Percentiles rank a stretch among this genome's conserved stretches.
phyloP scores from a whole-genome alignment of 768 basidiomycete species.

The Boletus huronensis region DNA sequence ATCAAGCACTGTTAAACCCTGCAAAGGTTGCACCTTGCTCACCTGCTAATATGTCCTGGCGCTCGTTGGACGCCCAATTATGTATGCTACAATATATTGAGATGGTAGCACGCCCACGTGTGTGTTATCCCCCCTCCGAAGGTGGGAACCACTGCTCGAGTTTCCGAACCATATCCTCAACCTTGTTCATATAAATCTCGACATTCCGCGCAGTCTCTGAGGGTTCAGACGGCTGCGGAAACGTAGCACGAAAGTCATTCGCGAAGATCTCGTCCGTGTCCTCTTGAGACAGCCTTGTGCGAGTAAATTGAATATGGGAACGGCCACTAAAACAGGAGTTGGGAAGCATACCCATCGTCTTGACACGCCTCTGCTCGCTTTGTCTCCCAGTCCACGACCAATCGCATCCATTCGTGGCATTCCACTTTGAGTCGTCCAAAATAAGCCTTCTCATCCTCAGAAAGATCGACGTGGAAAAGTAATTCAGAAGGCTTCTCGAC shows the following conservation, averaged over 20 bases:
- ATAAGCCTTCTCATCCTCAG: slow-evolving; percentile 19
- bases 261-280: slow-evolving; percentile 12
- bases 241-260: slow-evolving; percentile 24
- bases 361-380: slow-evolving; percentile 11
- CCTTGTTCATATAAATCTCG: slow-evolving; percentile 24
- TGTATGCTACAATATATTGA: not conserved
- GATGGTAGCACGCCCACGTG: not conserved
- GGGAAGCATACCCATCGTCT: slow-evolving; percentile 6
- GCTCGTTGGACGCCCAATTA: not conserved
- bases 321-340: not conserved
- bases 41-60: not conserved
- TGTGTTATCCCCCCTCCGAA: not conserved
- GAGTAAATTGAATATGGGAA: not conserved
- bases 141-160: slow-evolving; percentile 26
- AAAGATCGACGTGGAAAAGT: slow-evolving; percentile 24
- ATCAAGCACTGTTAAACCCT: not conserved
- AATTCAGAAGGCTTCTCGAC: slow-evolving; percentile 13
- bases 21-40: not conserved
- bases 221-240: slow-evolving; percentile 16
- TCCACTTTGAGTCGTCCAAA: slow-evolving; percentile 17
- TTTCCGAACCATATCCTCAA: slow-evolving; percentile 25
- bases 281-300: slow-evolving; percentile 10
- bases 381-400: slow-evolving; percentile 20
- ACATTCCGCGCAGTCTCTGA: slow-evolving; percentile 14
- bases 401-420: slow-evolving; percentile 18